Percentiles rank a stretch among this genome's conserved stretches.
phyloP scores from a whole-genome alignment of 176 grass and related monocot species.

The Poa annua region DNA sequence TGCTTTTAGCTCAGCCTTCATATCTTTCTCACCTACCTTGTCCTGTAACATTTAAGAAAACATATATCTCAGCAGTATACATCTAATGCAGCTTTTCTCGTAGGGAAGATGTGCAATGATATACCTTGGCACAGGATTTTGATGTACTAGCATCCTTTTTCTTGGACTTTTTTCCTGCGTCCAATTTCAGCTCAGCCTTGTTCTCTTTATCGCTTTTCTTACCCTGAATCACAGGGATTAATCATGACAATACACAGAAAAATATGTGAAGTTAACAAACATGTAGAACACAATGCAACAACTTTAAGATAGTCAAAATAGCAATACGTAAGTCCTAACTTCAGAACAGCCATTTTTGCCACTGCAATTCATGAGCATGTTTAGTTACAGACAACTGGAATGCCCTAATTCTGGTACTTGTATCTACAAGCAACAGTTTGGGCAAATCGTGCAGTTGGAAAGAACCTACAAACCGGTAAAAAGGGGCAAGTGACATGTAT shows the following conservation, averaged over 20 bases:
- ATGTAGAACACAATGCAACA: neutral
- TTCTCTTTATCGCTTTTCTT: constrained; percentile 8
- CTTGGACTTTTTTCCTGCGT: neutral
- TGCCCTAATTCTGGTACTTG: neutral
- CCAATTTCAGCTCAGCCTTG: constrained; percentile 16
- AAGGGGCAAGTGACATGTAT: neutral
- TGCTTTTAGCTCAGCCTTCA: constrained; percentile 40
- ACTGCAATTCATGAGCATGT: neutral
- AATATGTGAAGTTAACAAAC: neutral
- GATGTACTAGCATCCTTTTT: neutral
- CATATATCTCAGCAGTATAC: neutral
- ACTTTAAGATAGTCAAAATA: neutral
- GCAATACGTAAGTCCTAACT: neutral
- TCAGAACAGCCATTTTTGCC: neutral
- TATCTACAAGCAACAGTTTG: neutral
- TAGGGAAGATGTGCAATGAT: neutral
- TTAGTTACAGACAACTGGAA: neutral
- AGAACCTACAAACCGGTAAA: neutral
- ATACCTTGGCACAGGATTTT: constrained; percentile 5
- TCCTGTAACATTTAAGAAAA: neutral
- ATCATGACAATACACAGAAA: neutral
- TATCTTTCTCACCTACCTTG: constrained; percentile 8
- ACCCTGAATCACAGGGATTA: constrained; percentile 15
- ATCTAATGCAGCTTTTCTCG: neutral
- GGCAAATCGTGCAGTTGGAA: neutral